These are phyloP conservation scores for Ambrosia hybrid DNA, from an alignment of 140 eudicot species.

Conservation along the genomic window DNA sequence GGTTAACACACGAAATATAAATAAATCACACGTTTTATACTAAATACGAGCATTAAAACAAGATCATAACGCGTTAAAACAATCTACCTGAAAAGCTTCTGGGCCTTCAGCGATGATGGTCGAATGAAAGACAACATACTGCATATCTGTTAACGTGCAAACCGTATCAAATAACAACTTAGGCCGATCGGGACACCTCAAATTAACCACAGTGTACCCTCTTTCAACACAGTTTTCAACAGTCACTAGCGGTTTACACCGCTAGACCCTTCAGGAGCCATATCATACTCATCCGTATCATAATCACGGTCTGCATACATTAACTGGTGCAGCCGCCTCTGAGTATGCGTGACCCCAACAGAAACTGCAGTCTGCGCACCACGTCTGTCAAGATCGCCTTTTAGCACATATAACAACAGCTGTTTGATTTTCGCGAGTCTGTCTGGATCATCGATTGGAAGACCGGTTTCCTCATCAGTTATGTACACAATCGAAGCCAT, in stretches of 20 bases:
- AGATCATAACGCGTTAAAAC: background rate
- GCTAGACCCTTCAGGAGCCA: conserved; percentile 18
- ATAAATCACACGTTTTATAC: background rate
- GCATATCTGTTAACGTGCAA: conserved; percentile 89
- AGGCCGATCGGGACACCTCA: conserved; percentile 71
- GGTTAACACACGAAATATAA: background rate
- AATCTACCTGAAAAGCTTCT: conserved; percentile 72
- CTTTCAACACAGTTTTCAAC: conserved; percentile 65
- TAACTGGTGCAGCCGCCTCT: conserved; percentile 82
- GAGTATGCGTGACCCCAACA: conserved; percentile 66
- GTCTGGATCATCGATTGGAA: conserved; percentile 49
- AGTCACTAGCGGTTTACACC: conserved; percentile 47
- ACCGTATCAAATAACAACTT: conserved; percentile 79
- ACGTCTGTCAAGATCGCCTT: conserved; percentile 56
- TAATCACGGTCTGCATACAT: conserved; percentile 94
- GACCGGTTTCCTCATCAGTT: conserved; percentile 51
- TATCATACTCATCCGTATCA: conserved; percentile 36
- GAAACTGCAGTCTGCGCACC: conserved; percentile 74
- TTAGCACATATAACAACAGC: conserved; percentile 57
- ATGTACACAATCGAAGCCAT: conserved; percentile 77
- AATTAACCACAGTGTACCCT: conserved; percentile 68
- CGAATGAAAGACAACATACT: conserved; percentile 76
- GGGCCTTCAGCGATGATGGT: conserved; percentile 73
- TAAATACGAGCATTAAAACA: background rate
- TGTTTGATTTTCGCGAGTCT: conserved; percentile 64